Conservation (phyloP, 2,329 filamentous ascomycete genomes). For the Lasiodiplodia sp. region DNA sequence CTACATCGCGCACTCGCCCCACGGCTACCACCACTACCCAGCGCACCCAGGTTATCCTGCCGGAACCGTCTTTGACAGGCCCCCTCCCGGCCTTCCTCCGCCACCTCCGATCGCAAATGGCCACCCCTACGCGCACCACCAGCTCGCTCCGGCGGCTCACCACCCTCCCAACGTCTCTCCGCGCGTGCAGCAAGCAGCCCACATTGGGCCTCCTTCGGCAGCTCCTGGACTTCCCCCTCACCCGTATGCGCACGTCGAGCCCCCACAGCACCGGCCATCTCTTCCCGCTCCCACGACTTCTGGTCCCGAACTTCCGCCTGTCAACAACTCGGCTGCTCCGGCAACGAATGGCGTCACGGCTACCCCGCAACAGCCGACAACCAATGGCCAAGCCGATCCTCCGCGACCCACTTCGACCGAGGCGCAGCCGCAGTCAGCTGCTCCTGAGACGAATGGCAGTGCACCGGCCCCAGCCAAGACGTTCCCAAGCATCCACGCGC, state of each 20-base stretch:
- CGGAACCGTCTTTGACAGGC: slow-evolving; percentile 47
- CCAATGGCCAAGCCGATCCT: slow-evolving; percentile 35
- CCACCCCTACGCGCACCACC: slow-evolving; percentile 39
- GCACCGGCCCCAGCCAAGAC: slow-evolving; percentile 44
- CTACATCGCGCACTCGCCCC: slow-evolving; percentile 29
- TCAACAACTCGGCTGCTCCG: slow-evolving; percentile 36
- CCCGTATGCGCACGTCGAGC: slow-evolving; percentile 31
- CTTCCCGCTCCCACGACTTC: slow-evolving; percentile 7
- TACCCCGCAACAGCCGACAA: slow-evolving; percentile 34
- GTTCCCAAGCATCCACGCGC: slow-evolving; percentile 63
- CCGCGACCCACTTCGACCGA: slow-evolving; percentile 54
- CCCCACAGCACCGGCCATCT: slow-evolving; percentile 29
- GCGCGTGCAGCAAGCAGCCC: slow-evolving; percentile 49
- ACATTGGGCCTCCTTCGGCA: slow-evolving; percentile 48
- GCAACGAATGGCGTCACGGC: slow-evolving; percentile 33
- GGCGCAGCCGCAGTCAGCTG: slow-evolving; percentile 51
- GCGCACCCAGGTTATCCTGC: slow-evolving; percentile 30
- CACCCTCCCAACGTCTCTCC: slow-evolving; percentile 48
- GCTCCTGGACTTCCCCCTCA: slow-evolving; percentile 56
- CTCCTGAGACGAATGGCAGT: slow-evolving; percentile 38
- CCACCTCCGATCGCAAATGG: slow-evolving; percentile 44
- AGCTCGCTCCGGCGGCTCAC: slow-evolving; percentile 34
- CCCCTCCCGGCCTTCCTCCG: slow-evolving; percentile 48
- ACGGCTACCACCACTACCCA: slow-evolving; percentile 23
- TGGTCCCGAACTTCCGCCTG: slow-evolving; percentile 45